Base-by-base conservation (phyloP, 768 basidiomycete species). In the Russula virescens region DNA sequence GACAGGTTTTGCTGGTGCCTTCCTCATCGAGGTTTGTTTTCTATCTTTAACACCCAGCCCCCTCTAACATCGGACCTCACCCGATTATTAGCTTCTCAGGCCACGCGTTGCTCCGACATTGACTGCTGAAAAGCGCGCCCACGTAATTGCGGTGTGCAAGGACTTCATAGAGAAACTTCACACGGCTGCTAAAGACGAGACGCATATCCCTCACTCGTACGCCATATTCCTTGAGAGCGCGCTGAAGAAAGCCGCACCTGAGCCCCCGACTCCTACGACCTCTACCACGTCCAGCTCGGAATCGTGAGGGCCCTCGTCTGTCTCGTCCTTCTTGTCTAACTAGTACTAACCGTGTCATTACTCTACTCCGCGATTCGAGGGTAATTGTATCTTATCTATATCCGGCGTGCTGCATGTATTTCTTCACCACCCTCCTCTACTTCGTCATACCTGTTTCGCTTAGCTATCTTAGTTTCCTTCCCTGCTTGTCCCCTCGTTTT, bases 1-100 rank as follows among this genome's bases (percentile, higher is more conserved):
- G 18, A 48, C 56, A 21, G 67, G 67, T n/a, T 68, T 68, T 43
- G 61, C 67, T 0, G 58, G 55, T 47, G 61, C 67, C 43, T 66
- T 68, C 51, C 58, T 68, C 21, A 55, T 68, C 45, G 61, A 66
- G 61, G 67, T 63, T n/a, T 1, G 59, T 49, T 25, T 16, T 10
- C 31, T 3, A 4, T 8, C 31, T 3, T 31, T 31, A 4, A 8
- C 31, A 3, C 31, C n/a, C n/a, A n/a, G n/a, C n/a, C 11, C 26
- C 58, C 26, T 14, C 7, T 38, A 16, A 1, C n/a, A 31, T 31
- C 31, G 31, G 31, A 8, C 31, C 14, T 5, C 10, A 14, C 38
- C 7, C 26, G n/a, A 10, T 31, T 34, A 13, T 53, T 38, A 68
- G 67, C 62, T 66, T 14, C 40, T 68, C 25, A 55, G 59, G 25